phyloP scores from a whole-genome alignment of 768 basidiomycete species.

The Galerina sulciceps region DNA sequence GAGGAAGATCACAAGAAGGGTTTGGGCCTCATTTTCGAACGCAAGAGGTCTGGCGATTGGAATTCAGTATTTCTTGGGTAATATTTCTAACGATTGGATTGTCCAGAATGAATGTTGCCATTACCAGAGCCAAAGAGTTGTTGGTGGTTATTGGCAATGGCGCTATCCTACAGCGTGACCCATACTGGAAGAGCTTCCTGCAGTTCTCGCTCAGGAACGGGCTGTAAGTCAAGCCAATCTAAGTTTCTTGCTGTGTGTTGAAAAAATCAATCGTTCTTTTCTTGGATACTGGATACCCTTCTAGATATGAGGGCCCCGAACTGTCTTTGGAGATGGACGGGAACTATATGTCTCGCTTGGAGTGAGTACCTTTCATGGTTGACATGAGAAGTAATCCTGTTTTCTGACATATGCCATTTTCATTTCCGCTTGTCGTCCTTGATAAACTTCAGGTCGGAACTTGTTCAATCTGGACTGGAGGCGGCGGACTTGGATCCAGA shows the following conservation, averaged over 20 bases:
- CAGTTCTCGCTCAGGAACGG: slow-evolving; percentile 51
- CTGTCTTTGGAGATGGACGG: slow-evolving; percentile 49
- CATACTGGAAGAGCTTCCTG: slow-evolving; percentile 55
- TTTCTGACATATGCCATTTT: slow-evolving; percentile 5
- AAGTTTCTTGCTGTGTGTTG: neutral
- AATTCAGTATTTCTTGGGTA: neutral
- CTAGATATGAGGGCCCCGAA: slow-evolving; percentile 48
- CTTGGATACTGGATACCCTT: neutral
- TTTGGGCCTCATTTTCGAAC: slow-evolving; percentile 48
- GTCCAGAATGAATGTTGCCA: slow-evolving; percentile 56
- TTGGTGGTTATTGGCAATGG: slow-evolving; percentile 53
- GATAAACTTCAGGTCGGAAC: slow-evolving; percentile 18
- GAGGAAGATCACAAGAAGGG: slow-evolving; percentile 51
- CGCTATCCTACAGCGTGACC: slow-evolving; percentile 43
- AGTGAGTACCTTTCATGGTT: slow-evolving; percentile 34
- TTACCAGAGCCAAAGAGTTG: slow-evolving; percentile 59
- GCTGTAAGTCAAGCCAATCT: slow-evolving; percentile 34
- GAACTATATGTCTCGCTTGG: slow-evolving; percentile 51
- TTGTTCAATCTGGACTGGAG: slow-evolving; percentile 16
- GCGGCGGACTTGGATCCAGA: slow-evolving; percentile 25
- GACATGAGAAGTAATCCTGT: slow-evolving; percentile 1
- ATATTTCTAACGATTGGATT: neutral
- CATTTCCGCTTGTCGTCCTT: neutral
- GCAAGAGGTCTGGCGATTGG: slow-evolving; percentile 41
- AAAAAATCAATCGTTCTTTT: neutral